phyloP scores from a whole-genome alignment of 75 land plant genomes.

The Pinus tabuliformis region DNA sequence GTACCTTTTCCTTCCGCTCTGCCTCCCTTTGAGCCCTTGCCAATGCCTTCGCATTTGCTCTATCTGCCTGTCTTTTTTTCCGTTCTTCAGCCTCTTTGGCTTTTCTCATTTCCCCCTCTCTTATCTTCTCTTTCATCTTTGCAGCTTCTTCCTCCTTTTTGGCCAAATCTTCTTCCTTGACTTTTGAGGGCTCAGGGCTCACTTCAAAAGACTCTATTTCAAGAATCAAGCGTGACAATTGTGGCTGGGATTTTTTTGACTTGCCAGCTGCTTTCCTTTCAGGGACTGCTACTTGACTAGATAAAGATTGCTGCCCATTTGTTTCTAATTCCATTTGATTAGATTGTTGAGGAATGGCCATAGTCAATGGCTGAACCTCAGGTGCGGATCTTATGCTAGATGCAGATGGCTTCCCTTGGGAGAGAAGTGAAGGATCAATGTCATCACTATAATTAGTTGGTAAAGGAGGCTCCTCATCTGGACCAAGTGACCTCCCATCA shows the following conservation, averaged over 20 bases:
- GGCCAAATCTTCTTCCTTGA: constrained; percentile 36
- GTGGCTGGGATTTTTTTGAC: constrained; percentile 4
- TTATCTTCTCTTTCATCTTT: constrained; percentile 47
- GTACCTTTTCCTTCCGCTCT: constrained; percentile 77
- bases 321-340: not conserved
- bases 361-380: not conserved
- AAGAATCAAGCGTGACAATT: constrained; percentile 2
- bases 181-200: not conserved
- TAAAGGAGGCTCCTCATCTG: constrained; percentile 66
- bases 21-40: constrained; percentile 72
- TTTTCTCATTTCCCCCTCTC: constrained; percentile 68
- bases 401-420: constrained; percentile 2
- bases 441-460: constrained; percentile 15
- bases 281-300: constrained; percentile 15
- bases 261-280: constrained; percentile 19
- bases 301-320: not conserved
- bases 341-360: not conserved
- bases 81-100: constrained; percentile 87
- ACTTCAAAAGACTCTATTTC: constrained; percentile 10
- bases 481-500: constrained; percentile 89
- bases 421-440: not conserved
- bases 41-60: constrained; percentile 69
- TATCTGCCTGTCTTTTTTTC: constrained; percentile 78
- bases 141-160: constrained; percentile 50
- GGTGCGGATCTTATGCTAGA: not conserved